These are phyloP conservation scores for Aquilaria sinensis DNA, from an alignment of 345 rosid species.

Conservation along the genomic window DNA sequence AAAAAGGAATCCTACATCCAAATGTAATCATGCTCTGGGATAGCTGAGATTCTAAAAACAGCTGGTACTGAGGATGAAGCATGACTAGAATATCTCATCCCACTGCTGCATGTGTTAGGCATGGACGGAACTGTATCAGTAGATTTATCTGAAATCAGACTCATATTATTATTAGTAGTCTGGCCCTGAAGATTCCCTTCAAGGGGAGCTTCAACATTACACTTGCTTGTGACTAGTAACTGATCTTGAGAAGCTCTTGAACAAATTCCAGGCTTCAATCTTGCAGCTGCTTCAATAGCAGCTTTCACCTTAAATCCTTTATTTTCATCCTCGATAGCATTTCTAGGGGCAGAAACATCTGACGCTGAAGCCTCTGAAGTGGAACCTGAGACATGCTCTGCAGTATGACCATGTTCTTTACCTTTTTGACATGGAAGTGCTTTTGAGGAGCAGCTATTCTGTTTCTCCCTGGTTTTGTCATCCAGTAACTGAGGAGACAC, in stretches of 20 bases:
- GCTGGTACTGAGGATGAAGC: slow-evolving; percentile 26
- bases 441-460: slow-evolving; percentile 40
- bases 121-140: slow-evolving; percentile 21
- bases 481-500: slow-evolving; percentile 43
- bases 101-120: slow-evolving; percentile 28
- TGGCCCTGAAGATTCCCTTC: slow-evolving; percentile 43
- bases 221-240: slow-evolving; percentile 29
- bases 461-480: slow-evolving; percentile 52
- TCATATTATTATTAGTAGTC: slow-evolving; percentile 26
- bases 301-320: slow-evolving; percentile 64
- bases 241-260: slow-evolving; percentile 44
- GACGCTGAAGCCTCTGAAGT: slow-evolving; percentile 35
- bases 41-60: slow-evolving; percentile 35
- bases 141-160: slow-evolving; percentile 30
- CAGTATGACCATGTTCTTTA: slow-evolving; percentile 53
- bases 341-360: slow-evolving; percentile 46
- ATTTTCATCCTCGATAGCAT: slow-evolving; percentile 36
- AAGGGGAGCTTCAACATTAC: slow-evolving; percentile 34
- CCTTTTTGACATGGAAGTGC: slow-evolving; percentile 41
- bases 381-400: slow-evolving; percentile 41
- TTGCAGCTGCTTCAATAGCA: slow-evolving; percentile 76
- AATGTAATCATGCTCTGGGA: slow-evolving; percentile 75
- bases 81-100: slow-evolving; percentile 19
- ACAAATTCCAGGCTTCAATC: slow-evolving; percentile 62
- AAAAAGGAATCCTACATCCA: slow-evolving; percentile 76